Evolutionary conservation across 2,329 filamentous ascomycete genomes (phyloP).

Genomic region (Neonectria hederae): DNA sequence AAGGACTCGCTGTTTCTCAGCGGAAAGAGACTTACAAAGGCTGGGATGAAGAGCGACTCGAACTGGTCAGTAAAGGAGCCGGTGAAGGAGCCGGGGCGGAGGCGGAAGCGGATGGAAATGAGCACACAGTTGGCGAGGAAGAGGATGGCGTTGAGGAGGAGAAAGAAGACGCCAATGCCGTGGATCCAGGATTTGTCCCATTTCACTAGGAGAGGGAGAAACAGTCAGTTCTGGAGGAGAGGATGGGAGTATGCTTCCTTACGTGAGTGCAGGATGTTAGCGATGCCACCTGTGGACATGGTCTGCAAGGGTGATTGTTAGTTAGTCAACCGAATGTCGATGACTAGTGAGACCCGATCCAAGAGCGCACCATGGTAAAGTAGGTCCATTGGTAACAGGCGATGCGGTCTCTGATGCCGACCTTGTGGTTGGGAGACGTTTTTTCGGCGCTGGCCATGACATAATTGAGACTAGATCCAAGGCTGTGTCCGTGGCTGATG

Average conservation of each 20-base stretch:
- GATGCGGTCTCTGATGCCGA: slow-evolving; percentile 61
- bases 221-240: background rate
- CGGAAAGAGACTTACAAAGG: slow-evolving; percentile 56
- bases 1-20: background rate
- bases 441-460: slow-evolving; percentile 47
- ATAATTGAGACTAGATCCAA: slow-evolving; percentile 44
- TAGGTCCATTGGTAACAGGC: slow-evolving; percentile 75
- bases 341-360: background rate
- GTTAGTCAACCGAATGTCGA: background rate
- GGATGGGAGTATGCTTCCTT: background rate
- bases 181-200: slow-evolving; percentile 61
- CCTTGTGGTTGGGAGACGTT: slow-evolving; percentile 38
- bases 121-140: slow-evolving; percentile 71
- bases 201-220: slow-evolving; percentile 32
- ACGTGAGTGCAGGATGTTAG: slow-evolving; percentile 60
- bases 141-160: slow-evolving; percentile 70
- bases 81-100: slow-evolving; percentile 75
- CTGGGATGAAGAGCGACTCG: slow-evolving; percentile 80
- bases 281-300: slow-evolving; percentile 65
- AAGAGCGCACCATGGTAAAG: slow-evolving; percentile 65
- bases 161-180: slow-evolving; percentile 68
- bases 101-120: slow-evolving; percentile 73
- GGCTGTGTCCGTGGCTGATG: slow-evolving; percentile 25
- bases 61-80: slow-evolving; percentile 79
- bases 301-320: slow-evolving; percentile 31